phyloP scores from a whole-genome alignment of 768 basidiomycete species.

The Suillus luteus region DNA sequence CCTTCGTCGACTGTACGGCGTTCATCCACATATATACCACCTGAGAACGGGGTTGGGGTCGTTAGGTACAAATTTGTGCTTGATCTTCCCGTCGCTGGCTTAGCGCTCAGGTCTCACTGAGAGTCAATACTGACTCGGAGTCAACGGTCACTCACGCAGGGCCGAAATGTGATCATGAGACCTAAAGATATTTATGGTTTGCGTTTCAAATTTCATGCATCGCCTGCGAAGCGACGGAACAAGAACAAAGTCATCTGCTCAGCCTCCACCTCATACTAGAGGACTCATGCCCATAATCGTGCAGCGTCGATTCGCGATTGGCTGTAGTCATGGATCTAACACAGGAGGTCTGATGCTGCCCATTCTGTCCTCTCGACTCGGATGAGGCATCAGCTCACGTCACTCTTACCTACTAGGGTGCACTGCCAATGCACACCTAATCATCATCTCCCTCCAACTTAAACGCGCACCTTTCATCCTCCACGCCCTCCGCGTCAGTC shows the following conservation, averaged over 20 bases:
- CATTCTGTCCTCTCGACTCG: neutral
- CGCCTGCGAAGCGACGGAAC: neutral
- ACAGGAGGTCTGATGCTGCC: neutral
- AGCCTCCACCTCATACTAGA: neutral
- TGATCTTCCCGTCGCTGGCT: neutral
- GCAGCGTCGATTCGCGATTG: neutral
- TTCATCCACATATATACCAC: neutral
- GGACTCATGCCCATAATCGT: neutral
- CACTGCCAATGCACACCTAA: neutral
- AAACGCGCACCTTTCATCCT: neutral
- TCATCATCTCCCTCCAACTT: neutral
- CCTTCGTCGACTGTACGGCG: neutral
- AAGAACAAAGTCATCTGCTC: neutral
- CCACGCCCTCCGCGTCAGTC: neutral
- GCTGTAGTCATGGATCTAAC: slow-evolving; percentile 2
- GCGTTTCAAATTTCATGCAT: neutral
- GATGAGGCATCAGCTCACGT: neutral
- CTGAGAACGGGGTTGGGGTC: neutral
- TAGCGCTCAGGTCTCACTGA: neutral
- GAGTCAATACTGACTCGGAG: neutral
- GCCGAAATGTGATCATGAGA: neutral
- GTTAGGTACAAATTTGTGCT: neutral
- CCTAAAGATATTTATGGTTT: neutral
- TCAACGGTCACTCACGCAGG: neutral
- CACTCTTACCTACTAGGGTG: neutral